Percentiles rank a stretch among this genome's conserved stretches.
Evolutionary conservation across 2,329 filamentous ascomycete species (phyloP).

Genomic region (Fusarium decemcellulare): DNA sequence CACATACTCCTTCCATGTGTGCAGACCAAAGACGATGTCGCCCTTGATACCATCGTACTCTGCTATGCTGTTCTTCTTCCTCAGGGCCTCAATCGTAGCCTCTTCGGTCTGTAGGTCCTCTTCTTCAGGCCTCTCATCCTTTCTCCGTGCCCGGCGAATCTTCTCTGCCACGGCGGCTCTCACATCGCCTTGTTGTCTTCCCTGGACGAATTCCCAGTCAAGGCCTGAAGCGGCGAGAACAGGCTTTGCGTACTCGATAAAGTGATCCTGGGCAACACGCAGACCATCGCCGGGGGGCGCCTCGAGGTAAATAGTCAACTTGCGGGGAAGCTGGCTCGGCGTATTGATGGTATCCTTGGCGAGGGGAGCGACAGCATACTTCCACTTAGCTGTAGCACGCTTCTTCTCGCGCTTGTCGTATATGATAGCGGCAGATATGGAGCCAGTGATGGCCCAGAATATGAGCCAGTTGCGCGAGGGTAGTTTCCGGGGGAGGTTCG

Average conservation of each 20-base stretch:
- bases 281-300: constrained; percentile 90
- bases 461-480: constrained; percentile 99
- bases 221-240: constrained; percentile 89
- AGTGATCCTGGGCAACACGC: constrained; percentile 90
- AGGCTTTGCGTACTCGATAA: constrained; percentile 95
- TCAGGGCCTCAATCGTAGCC: constrained; percentile 72
- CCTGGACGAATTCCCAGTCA: constrained; percentile 97
- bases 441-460: constrained; percentile 84
- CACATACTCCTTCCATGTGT: constrained; percentile 98
- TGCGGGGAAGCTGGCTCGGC: constrained; percentile 82
- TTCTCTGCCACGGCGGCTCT: constrained; percentile 88
- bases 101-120: constrained; percentile 64
- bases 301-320: constrained; percentile 87
- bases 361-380: constrained; percentile 86
- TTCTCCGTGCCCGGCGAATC: constrained; percentile 79
- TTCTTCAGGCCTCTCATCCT: constrained; percentile 67
- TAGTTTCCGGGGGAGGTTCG: constrained; percentile 84
- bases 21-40: constrained; percentile 89
- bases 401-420: constrained; percentile 96
- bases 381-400: constrained; percentile 88
- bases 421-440: constrained; percentile 84
- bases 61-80: constrained; percentile 75
- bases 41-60: constrained; percentile 83
- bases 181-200: constrained; percentile 92
- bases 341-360: constrained; percentile 79